phyloP scores from a whole-genome alignment of 768 basidiomycete species.

The Podaxis carcinomalis region DNA sequence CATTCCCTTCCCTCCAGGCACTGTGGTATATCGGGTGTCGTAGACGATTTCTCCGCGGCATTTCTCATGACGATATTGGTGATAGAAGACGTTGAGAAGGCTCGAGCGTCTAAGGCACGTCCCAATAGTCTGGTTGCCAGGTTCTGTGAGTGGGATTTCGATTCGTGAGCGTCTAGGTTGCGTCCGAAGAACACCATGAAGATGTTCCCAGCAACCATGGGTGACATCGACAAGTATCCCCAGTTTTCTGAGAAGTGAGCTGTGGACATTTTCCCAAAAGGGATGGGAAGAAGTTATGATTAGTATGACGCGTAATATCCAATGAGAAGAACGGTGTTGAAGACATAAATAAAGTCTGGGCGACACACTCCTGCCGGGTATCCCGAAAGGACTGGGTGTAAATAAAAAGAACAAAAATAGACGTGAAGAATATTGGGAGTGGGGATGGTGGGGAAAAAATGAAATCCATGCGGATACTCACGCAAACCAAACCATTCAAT shows the following conservation, averaged over 20 bases:
- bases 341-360: neutral
- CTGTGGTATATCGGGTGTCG: slow-evolving; percentile 26
- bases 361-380: neutral
- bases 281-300: slow-evolving; percentile 16
- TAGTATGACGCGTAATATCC: neutral
- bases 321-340: neutral
- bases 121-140: neutral
- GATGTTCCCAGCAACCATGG: slow-evolving; percentile 75
- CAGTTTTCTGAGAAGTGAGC: slow-evolving; percentile 75
- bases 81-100: neutral
- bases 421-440: neutral
- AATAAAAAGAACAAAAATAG: neutral
- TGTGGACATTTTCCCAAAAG: slow-evolving; percentile 8
- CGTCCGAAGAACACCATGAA: slow-evolving; percentile 82
- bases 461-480: slow-evolving; percentile 31
- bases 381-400: neutral
- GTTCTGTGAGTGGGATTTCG: slow-evolving; percentile 2
- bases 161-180: slow-evolving; percentile 72
- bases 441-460: neutral
- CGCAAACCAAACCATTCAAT: slow-evolving; percentile 90
- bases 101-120: neutral
- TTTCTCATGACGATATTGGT: neutral
- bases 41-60: neutral
- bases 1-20: slow-evolving; percentile 58
- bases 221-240: slow-evolving; percentile 73